Evolutionary conservation across 164 flowering plant species (phyloP), one percentile per base, ranked within the genome.

Genomic region (Piper longum): DNA sequence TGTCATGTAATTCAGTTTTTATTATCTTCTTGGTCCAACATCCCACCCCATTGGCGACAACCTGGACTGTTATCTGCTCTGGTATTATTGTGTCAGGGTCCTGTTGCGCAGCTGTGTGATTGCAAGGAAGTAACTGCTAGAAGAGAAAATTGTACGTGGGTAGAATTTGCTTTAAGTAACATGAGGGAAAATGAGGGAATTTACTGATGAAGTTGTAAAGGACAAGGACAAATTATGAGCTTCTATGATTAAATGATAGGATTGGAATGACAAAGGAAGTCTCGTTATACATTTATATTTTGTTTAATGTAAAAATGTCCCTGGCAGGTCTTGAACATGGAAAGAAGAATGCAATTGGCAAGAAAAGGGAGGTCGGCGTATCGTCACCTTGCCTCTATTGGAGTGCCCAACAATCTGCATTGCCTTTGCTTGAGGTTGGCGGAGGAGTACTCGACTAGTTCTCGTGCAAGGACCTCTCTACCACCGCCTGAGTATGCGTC

Each of bases 321-420:
- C 26, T 4, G 40, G 69, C 78, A 87, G 95, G 66, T 87, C 36
- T 58, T 66, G 54, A 73, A 59, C 60, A 79, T 87, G 89, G 95
- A 87, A 56, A 78, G 57, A 11, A 74, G 69, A 68, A 79, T 81
- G 14, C 77, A 66, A 61, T 67, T 72, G 55, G 83, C 90, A 8
- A 81, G 67, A 61, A 71, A 65, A n/a, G 80, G 71, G 9, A 87
- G 82, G 61, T 73, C 71, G 3, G 63, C 82, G 6, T 83, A 76
- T 78, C 77, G 87, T 79, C 82, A 82, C 73, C 71, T 82, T 62
- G 90, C 95, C 58, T 81, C 95, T 14, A 81, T 74, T 60, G 88
- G 95, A 54, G 64, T 88, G 40, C 95, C 95, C 6, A 79, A 76
- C 61, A 74, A 82, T 80, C 65, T 85, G 51, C 83, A 88, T 60